These are phyloP conservation scores for Ceratobasidium sp. DNA, from an alignment of 1,284 basidiomycete genomes.

Conservation along the genomic window DNA sequence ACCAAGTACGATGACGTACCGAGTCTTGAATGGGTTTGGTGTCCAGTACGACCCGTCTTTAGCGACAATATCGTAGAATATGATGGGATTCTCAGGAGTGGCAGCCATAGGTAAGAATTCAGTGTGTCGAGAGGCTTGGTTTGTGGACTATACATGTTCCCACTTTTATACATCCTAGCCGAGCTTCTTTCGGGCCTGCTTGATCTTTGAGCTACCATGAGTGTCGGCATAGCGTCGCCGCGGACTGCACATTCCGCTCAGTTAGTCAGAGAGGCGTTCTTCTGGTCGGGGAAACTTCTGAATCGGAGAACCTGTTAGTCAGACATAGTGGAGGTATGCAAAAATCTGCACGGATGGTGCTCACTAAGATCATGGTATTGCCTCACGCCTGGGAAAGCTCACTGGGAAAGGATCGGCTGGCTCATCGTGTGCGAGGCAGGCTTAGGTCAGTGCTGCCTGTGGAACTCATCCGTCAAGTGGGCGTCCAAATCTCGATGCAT, in stretches of 20 bases:
- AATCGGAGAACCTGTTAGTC: background rate
- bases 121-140: background rate
- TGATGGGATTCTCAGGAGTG: constrained; percentile 13
- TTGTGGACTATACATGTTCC: background rate
- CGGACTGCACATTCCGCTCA: background rate
- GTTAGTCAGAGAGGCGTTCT: background rate
- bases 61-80: constrained; percentile 19
- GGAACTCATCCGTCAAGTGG: too few relatives aligned
- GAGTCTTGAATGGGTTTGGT: constrained; percentile 21
- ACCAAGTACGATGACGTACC: background rate
- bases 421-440: too few relatives aligned
- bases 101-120: background rate
- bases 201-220: background rate
- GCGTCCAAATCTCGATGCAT: too few relatives aligned
- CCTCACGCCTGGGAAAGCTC: too few relatives aligned
- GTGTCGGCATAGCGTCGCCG: background rate
- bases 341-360: too few relatives aligned
- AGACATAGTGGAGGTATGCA: background rate
- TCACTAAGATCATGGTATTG: too few relatives aligned
- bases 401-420: too few relatives aligned
- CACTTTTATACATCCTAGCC: background rate
- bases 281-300: too few relatives aligned
- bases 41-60: background rate
- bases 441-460: too few relatives aligned
- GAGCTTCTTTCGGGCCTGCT: background rate